These are phyloP conservation scores for Fusarium equiseti DNA, from an alignment of 2,329 filamentous ascomycete genomes.

Conservation along the genomic window DNA sequence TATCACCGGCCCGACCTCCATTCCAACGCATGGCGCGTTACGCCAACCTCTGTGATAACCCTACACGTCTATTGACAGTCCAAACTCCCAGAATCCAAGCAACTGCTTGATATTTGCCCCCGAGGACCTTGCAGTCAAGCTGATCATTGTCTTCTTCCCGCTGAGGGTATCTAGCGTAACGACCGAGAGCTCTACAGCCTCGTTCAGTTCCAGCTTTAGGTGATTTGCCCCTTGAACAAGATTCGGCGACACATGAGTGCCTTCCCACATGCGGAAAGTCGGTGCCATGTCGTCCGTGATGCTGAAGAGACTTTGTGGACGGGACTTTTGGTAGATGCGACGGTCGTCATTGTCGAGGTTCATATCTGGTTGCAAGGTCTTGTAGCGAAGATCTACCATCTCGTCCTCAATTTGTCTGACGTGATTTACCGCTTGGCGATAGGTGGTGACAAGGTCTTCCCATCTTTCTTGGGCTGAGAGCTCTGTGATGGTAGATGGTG, in stretches of 20 bases:
- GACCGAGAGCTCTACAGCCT: not conserved
- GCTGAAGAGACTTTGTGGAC: not conserved
- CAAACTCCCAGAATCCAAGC: slow-evolving; percentile 8
- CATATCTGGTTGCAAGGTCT: not conserved
- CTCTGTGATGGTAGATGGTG: not conserved
- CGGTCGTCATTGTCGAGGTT: not conserved
- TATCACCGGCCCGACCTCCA: not conserved
- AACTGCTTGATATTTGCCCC: not conserved
- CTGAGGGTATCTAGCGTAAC: not conserved
- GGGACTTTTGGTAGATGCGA: accelerated
- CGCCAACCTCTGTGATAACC: accelerated
- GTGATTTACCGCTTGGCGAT: not conserved
- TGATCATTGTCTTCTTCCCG: slow-evolving; percentile 10
- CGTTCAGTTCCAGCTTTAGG: not conserved
- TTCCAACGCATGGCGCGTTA: not conserved
- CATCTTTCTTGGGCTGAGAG: not conserved
- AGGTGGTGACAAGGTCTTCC: not conserved
- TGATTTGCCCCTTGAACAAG: not conserved
- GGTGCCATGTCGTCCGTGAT: too few species aligned
- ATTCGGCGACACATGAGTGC: not conserved
- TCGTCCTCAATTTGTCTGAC: slow-evolving; percentile 1
- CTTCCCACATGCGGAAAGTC: not conserved
- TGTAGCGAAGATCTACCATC: not conserved
- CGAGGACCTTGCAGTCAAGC: not conserved
- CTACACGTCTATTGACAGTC: accelerated